Conservation (phyloP, 495 filamentous ascomycete genomes). For the Xylaria scruposa region DNA sequence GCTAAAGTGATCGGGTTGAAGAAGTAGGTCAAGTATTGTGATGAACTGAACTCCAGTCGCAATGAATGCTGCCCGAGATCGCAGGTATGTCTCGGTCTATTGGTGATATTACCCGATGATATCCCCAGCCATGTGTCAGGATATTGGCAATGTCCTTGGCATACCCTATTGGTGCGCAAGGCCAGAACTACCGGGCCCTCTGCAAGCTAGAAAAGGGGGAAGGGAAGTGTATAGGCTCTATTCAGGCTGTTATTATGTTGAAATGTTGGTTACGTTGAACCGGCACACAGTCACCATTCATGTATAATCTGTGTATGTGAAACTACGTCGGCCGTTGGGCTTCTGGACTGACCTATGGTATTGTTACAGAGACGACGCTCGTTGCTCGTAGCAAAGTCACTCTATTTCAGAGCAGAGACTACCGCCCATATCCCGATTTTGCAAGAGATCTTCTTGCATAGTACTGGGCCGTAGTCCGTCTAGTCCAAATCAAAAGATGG, state of each 20-base stretch:
- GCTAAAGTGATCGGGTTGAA: constrained; percentile 4
- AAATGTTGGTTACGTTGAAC: constrained; percentile 1
- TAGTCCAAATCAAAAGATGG: constrained; percentile 7
- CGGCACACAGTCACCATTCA: neutral
- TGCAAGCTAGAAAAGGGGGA: constrained; percentile 12
- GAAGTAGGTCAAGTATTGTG: neutral
- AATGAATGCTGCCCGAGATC: constrained; percentile 5
- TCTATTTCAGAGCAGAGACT: neutral
- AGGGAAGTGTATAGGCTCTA: neutral
- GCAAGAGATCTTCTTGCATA: neutral
- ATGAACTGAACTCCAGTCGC: neutral
- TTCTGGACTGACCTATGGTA: neutral
- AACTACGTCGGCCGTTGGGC: neutral
- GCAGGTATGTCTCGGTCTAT: constrained; percentile 16
- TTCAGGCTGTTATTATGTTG: constrained; percentile 21
- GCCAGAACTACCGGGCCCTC: constrained; percentile 1
- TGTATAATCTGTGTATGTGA: neutral
- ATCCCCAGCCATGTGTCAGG: neutral
- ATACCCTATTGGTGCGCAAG: constrained; percentile 11
- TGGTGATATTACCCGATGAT: constrained; percentile 8
- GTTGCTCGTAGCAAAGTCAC: neutral
- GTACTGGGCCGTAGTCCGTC: neutral
- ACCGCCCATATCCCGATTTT: neutral
- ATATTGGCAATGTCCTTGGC: constrained; percentile 1
- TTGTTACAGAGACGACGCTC: neutral